Conservation (phyloP, 176 grass and related monocot species). For the Guadua angustifolia region DNA sequence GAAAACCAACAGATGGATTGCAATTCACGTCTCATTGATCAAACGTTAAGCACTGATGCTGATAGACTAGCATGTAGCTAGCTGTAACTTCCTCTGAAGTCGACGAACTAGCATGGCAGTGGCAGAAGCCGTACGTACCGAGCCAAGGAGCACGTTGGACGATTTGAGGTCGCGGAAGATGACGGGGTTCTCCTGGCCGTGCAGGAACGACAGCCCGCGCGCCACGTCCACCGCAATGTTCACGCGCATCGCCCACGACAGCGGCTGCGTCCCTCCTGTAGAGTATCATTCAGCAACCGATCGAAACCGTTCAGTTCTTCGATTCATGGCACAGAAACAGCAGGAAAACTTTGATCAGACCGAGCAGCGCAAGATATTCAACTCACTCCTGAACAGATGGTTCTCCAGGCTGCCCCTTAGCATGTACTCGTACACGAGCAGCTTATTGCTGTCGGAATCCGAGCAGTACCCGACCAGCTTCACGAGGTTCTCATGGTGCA, state of each 20-base stretch:
- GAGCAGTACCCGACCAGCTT: conserved; percentile 87
- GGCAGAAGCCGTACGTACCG: not conserved
- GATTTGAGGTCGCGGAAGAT: conserved; percentile 95
- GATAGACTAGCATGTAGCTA: too few relatives aligned
- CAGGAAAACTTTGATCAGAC: not conserved
- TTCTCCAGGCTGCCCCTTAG: conserved; percentile 87
- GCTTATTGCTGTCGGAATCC: conserved; percentile 67
- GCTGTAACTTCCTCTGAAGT: too few relatives aligned
- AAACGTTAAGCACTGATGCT: not conserved
- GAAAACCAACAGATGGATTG: not conserved
- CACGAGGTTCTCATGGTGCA: conserved; percentile 83
- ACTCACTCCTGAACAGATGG: conserved; percentile 81
- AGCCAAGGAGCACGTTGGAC: conserved; percentile 82
- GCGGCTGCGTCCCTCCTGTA: conserved; percentile 59
- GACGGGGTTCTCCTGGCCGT: conserved; percentile 54
- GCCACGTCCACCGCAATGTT: conserved; percentile 73
- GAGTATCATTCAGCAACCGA: not conserved
- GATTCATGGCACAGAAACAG: not conserved
- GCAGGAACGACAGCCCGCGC: conserved; percentile 71
- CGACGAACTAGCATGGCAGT: too few relatives aligned
- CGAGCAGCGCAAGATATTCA: not conserved
- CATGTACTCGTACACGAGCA: conserved; percentile 95
- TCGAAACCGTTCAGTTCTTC: not conserved
- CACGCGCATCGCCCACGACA: conserved; percentile 64
- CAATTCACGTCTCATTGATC: not conserved